Evolutionary conservation across 306 rosid genomes (phyloP), one percentile per base, ranked within the genome.

Genomic region (Cucumis melo): DNA sequence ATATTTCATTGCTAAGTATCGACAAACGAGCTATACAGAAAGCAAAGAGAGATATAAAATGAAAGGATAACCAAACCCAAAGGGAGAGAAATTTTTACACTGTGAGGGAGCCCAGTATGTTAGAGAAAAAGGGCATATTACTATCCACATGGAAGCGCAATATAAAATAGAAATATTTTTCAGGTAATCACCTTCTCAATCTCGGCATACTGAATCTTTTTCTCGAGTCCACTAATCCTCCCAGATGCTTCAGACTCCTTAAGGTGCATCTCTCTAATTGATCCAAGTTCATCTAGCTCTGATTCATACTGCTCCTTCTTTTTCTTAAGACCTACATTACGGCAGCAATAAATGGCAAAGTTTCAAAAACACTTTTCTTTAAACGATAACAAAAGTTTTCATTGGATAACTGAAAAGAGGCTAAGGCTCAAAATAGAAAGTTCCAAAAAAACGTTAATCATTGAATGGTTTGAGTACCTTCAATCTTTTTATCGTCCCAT

Each of bases 401-500:
- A 32, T 32, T 32, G 36, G 36, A 32, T 32, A 5, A 32, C 36
- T 32, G 36, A 32, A 32, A 32, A 32, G 36, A 32, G 36, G 5
- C 36, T 32, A 32, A 32, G 36, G 36, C 36, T 32, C 36, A 5
- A 32, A 32, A 32, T 32, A 32, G 5, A 32, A 32, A 32, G 36
- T 32, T 32, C 36, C 36, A 32, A 32, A 32, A 32, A 65, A 50
- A 48, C 68, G 38, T 71, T 20, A 14, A 64, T 68, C 32, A 48
- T 19, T 59, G 79, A 82, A 78, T 38, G 17, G 17, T 21, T 66
- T 19, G 58, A 82, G 79, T 78, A 95, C 99, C 99, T 88, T 90
- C 99, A 81, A 90, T 85, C 85, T 90, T 95, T 81, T 92, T 95
- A 83, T 95, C 99, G 78, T 95, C 98, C 99, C 99, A 95, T 84